phyloP scores from a whole-genome alignment of 371 early-diverging fungal genomes.

The Cokeromyces recurvatus region DNA sequence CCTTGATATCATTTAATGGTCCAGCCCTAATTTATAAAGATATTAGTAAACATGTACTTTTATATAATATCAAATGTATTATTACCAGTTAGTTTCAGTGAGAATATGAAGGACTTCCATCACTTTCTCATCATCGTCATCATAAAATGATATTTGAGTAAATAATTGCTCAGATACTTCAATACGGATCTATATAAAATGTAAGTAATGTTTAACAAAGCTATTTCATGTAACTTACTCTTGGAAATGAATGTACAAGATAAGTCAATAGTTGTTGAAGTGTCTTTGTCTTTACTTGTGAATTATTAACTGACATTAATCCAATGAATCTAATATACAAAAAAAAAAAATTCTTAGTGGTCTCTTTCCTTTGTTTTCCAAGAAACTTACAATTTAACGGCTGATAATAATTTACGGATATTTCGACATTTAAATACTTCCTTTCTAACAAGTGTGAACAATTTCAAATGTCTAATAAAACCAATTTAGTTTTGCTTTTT shows the following conservation, averaged over 20 bases:
- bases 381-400: slow-evolving; percentile 43
- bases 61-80: background rate
- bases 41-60: background rate
- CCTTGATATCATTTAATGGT: slow-evolving; percentile 21
- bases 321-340: slow-evolving; percentile 30
- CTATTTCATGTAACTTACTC: slow-evolving; percentile 25
- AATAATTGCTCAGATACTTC: slow-evolving; percentile 50
- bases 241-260: slow-evolving; percentile 49
- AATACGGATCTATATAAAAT: slow-evolving; percentile 36
- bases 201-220: background rate
- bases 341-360: background rate
- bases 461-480: slow-evolving; percentile 23
- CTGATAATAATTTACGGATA: slow-evolving; percentile 38
- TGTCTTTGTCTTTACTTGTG: slow-evolving; percentile 30
- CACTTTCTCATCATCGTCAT: slow-evolving; percentile 29
- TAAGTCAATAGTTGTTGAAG: slow-evolving; percentile 45
- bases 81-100: slow-evolving; percentile 46
- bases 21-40: slow-evolving; percentile 19
- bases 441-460: slow-evolving; percentile 25
- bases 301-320: slow-evolving; percentile 20
- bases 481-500: background rate
- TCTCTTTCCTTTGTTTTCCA: background rate
- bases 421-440: slow-evolving; percentile 38
- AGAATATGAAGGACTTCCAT: slow-evolving; percentile 41
- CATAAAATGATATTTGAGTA: slow-evolving; percentile 34